Evolutionary conservation across 192 early-diverging fungal genomes (phyloP), one percentile per base, ranked within the genome.

Genomic region (Coemansia interrupta): DNA sequence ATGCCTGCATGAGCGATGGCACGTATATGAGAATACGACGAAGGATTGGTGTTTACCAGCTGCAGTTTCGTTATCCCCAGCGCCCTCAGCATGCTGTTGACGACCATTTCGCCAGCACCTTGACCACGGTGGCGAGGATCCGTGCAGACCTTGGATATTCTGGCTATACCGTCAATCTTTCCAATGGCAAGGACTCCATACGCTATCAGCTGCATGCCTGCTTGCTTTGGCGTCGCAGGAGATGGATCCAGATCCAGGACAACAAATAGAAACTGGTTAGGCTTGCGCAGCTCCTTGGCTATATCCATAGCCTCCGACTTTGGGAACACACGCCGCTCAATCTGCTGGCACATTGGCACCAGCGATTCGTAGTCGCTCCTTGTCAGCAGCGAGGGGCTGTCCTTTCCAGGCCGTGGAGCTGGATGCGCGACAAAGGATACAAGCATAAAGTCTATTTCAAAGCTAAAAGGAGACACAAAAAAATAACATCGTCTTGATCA

Each of bases 221-320:
- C 36, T 4, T n/a, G 58, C 7, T n/a, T 22, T n/a, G 32, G 6
- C 5, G 4, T 42, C 11, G 3, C 23, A 22, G 15, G n/a, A 4
- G 3, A 8, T 23, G 30, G 3, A 9, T 46, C 19, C 17, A 49
- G 43, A 48, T 43, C 12, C n/a, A 55, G 12, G 4, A 61, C 56
- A 22, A 58, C 60, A 49, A 61, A 54, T 26, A 68, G n/a, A 24
- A 24, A 61, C 28, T 54, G 60, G 42, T 58, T 58, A 0, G 66
- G 66, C 45, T 61, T 61, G 45, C 55, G 46, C 18, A 61, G 26
- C 49, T 68, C 59, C 18, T 51, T 32, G 17, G 17, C 24, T 32
- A 68, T 46, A 36, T 56, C 41, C 59, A 68, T 61, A 19, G 66
- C 66, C 49, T 68, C 66, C 8, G 59, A 20, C 54, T 68, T 61